Base-by-base conservation (phyloP, 768 basidiomycete genomes). In the Rhodotorula taiwanensis region DNA sequence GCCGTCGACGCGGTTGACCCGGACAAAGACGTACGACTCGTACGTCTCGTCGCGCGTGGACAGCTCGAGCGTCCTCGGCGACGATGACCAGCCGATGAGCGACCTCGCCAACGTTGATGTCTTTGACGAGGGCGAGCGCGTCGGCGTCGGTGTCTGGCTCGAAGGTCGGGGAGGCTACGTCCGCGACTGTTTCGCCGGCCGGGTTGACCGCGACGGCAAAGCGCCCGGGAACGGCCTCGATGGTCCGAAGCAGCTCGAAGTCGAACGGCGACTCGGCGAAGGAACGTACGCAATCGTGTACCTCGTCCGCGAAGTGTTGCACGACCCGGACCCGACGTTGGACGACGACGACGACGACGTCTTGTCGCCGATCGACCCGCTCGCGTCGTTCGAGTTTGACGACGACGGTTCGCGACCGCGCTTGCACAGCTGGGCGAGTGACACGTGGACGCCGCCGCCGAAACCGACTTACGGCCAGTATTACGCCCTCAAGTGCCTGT, bases 401-500 rank as follows among this genome's bases (percentile, higher is more conserved):
- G 33, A 53, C 31, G 33, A 52, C 30, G 57, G 48, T 11, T 9
- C n/a, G 14, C 64, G 59, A 25, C 60, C 66, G 28, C 57, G 63
- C 5, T 27, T 60, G 33, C 60, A 54, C 34, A 64, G 61, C 23
- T 70, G 64, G 70, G 55, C 52, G 10, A 47, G 60, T 20, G 65
- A 20, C 71, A 75, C 36, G 71, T 76, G 48, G 73, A 65, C 60
- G 81, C 83, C 72, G 79, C 85, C 70, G 80, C 82, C 73, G 80
- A 81, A 47, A 73, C 52, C 72, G 71, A 57, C 71, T 3, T 71
- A 72, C 52, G 71, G 73, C 28, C 81, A 86, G 60, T 83, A 91
- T 74, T 89, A 85, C 76, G 95, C 95, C n/a, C 83, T 98, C 78
- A 98, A 99, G 81, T 88, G 89, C 76, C 80, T 98, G 68, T 90